Evolutionary conservation across 2,329 filamentous ascomycete genomes (phyloP).

Genomic region (Colletotrichum tofieldiae): DNA sequence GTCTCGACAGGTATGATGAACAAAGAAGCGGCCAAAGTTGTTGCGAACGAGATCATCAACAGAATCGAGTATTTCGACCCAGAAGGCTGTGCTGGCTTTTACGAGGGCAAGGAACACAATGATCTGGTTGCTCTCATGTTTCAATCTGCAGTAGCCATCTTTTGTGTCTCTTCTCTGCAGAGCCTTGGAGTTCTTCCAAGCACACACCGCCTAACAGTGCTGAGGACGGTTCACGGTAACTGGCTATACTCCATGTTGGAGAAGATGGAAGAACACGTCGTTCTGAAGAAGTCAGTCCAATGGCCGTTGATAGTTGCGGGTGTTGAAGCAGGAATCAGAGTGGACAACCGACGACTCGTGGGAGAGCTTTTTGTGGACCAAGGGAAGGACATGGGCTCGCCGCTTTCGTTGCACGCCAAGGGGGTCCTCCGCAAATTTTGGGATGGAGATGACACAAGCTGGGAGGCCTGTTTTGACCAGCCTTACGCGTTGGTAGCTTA

Average conservation of each 20-base stretch:
- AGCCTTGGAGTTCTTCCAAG: constrained; percentile 50
- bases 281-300: constrained; percentile 47
- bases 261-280: constrained; percentile 34
- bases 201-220: constrained; percentile 34
- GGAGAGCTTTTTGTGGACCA: constrained; percentile 47
- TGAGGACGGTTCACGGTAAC: constrained; percentile 36
- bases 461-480: constrained; percentile 58
- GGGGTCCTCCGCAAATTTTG: constrained; percentile 53
- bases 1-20: constrained; percentile 36
- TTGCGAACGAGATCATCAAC: constrained; percentile 26
- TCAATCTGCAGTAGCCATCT: constrained; percentile 52
- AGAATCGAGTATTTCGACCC: constrained; percentile 51
- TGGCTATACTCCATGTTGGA: constrained; percentile 45
- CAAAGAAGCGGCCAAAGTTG: constrained; percentile 29
- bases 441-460: constrained; percentile 50
- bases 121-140: constrained; percentile 51
- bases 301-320: constrained; percentile 57
- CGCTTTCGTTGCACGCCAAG: constrained; percentile 51
- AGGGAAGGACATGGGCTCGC: constrained; percentile 48
- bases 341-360: constrained; percentile 46
- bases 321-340: constrained; percentile 48
- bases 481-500: constrained; percentile 49
- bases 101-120: constrained; percentile 45
- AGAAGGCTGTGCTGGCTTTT: constrained; percentile 49
- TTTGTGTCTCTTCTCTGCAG: constrained; percentile 56